These are phyloP conservation scores for Udeniomyces megalosporus DNA, from an alignment of 768 basidiomycete genomes.

Conservation along the genomic window DNA sequence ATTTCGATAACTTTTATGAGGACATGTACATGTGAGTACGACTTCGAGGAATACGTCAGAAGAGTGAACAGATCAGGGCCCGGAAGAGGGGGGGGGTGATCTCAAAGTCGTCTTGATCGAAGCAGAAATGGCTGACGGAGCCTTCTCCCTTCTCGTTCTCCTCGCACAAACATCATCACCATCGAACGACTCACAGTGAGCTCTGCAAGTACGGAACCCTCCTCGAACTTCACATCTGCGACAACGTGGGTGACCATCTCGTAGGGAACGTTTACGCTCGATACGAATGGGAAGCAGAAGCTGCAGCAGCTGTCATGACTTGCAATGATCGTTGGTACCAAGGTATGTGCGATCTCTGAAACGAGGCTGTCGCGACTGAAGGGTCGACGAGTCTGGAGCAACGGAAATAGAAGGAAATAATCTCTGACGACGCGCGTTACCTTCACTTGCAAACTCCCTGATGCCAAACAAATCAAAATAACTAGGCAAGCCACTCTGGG, in stretches of 20 bases:
- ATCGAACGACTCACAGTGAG: slow-evolving; percentile 40
- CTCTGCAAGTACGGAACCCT: slow-evolving; percentile 88
- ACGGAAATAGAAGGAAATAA: no score
- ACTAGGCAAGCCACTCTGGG: slow-evolving; percentile 32
- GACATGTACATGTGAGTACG: slow-evolving; percentile 64
- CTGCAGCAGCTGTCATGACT: slow-evolving; percentile 76
- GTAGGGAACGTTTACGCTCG: slow-evolving; percentile 96
- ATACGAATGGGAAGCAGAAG: slow-evolving; percentile 98
- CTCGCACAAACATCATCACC: neutral
- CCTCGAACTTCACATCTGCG: slow-evolving; percentile 91
- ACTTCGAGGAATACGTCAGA: no score
- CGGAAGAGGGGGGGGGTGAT: neutral
- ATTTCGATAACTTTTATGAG: slow-evolving; percentile 42
- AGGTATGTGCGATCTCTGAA: no score
- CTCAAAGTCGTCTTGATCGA: no score
- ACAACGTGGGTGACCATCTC: slow-evolving; percentile 98
- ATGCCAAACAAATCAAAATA: no score
- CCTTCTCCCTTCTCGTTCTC: no score
- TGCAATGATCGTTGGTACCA: slow-evolving; percentile 97
- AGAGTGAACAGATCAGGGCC: no score
- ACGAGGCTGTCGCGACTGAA: no score
- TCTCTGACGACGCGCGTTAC: no score
- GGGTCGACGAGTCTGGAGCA: no score
- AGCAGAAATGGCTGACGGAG: no score
- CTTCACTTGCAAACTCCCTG: no score